Evolutionary conservation across 768 basidiomycete species (phyloP).

Genomic region (Mycena vulgaris): DNA sequence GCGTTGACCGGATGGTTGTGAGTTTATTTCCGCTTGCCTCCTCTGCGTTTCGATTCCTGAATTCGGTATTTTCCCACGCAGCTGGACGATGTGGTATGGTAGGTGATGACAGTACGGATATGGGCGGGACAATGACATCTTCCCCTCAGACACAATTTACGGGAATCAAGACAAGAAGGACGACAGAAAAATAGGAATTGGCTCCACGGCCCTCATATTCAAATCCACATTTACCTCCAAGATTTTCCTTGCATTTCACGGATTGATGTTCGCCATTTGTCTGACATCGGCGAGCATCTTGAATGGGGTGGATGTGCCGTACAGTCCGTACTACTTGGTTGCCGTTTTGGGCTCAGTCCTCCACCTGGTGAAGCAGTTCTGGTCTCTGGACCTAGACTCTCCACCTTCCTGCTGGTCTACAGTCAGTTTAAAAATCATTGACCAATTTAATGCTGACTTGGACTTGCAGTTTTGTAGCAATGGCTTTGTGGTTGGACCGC

Average conservation of each 20-base stretch:
- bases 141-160: not conserved
- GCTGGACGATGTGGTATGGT: slow-evolving; percentile 22
- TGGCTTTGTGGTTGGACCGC: not conserved
- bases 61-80: not conserved
- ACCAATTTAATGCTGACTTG: not conserved
- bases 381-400: not conserved
- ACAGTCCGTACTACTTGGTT: not conserved
- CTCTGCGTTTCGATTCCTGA: not conserved
- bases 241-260: not conserved
- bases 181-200: not conserved
- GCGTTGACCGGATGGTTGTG: slow-evolving; percentile 6
- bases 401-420: not conserved
- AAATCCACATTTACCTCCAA: not conserved
- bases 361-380: not conserved
- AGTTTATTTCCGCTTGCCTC: not conserved
- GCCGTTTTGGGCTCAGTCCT: not conserved
- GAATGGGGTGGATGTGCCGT: not conserved
- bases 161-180: slow-evolving; percentile 6
- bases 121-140: no score
- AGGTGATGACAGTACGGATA: no score
- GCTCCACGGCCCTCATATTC: not conserved
- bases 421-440: not conserved
- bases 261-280: not conserved
- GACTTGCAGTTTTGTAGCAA: slow-evolving; percentile 1
- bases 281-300: not conserved